Conservation (phyloP, 1,139 yeast species). For the Yamadazyma atmosphaerica region DNA sequence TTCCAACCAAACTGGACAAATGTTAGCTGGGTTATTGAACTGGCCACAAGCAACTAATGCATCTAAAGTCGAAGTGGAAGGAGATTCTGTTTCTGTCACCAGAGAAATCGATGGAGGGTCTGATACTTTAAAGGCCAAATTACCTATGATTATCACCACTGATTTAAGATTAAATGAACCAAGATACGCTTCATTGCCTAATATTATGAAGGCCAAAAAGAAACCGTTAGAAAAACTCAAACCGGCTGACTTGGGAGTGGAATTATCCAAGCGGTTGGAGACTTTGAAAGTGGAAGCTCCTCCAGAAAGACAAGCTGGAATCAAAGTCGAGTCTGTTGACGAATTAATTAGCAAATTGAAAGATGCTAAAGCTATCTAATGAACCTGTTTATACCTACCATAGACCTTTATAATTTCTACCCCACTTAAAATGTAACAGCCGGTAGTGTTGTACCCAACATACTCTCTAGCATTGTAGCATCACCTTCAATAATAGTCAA, state of each 20-base stretch:
- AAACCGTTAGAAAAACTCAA: slow-evolving; percentile 79
- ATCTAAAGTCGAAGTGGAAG: slow-evolving; percentile 72
- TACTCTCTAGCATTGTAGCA: too few relatives aligned
- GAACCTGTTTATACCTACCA: not conserved
- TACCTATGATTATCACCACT: slow-evolving; percentile 87
- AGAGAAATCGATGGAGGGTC: slow-evolving; percentile 96
- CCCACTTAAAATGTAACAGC: not conserved
- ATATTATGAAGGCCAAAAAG: slow-evolving; percentile 97
- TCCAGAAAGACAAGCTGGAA: slow-evolving; percentile 76
- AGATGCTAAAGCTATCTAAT: slow-evolving; percentile 57
- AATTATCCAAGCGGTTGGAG: slow-evolving; percentile 63
- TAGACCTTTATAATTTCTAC: too few relatives aligned
- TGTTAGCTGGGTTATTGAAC: slow-evolving; percentile 87
- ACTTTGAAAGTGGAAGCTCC: slow-evolving; percentile 82
- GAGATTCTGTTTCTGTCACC: slow-evolving; percentile 68
- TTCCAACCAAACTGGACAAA: slow-evolving; percentile 95
- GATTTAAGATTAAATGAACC: slow-evolving; percentile 94
- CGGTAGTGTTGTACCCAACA: not conserved
- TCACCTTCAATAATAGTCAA: too few relatives aligned
- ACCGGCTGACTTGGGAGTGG: slow-evolving; percentile 71
- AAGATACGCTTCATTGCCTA: slow-evolving; percentile 89
- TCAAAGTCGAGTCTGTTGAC: slow-evolving; percentile 77
- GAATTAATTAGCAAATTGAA: slow-evolving; percentile 79
- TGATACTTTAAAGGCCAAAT: slow-evolving; percentile 72
- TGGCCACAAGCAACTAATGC: slow-evolving; percentile 99